These are phyloP conservation scores for Talaromyces stipitatus DNA, from an alignment of 495 filamentous ascomycete species.

Conservation along the genomic window DNA sequence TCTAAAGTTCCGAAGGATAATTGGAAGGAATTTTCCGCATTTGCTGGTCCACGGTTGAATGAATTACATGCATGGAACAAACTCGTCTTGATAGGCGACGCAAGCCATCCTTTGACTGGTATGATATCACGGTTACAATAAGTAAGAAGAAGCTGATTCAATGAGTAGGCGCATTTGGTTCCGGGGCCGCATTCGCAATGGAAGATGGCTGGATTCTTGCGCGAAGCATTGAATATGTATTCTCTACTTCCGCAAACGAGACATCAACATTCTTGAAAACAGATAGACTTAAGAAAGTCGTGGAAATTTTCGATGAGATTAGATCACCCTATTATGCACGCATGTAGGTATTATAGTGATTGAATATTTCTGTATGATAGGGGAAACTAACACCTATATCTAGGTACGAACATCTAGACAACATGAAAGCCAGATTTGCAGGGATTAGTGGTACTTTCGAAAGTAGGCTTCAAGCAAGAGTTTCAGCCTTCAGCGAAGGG, in stretches of 20 bases:
- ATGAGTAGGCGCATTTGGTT: constrained; percentile 26
- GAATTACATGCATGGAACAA: constrained; percentile 35
- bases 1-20: constrained; percentile 22
- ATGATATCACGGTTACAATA: not conserved
- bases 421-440: constrained; percentile 11
- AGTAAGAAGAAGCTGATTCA: not conserved
- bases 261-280: not conserved
- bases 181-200: constrained; percentile 44
- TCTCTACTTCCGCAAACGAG: not conserved
- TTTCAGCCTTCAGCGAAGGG: constrained; percentile 12
- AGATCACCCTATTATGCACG: constrained; percentile 35
- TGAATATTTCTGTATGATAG: not conserved
- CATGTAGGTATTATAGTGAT: not conserved
- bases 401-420: constrained; percentile 32
- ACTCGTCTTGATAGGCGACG: constrained; percentile 40
- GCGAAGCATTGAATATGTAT: constrained; percentile 26
- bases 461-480: constrained; percentile 7
- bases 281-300: constrained; percentile 17
- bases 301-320: constrained; percentile 36
- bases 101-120: constrained; percentile 41
- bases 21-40: constrained; percentile 39
- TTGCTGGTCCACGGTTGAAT: constrained; percentile 29
- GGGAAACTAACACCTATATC: not conserved
- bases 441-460: not conserved
- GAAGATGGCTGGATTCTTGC: constrained; percentile 43